Conservation (phyloP, 805 yeast genomes). For the Cyberlindnera euphorbiiphila region DNA sequence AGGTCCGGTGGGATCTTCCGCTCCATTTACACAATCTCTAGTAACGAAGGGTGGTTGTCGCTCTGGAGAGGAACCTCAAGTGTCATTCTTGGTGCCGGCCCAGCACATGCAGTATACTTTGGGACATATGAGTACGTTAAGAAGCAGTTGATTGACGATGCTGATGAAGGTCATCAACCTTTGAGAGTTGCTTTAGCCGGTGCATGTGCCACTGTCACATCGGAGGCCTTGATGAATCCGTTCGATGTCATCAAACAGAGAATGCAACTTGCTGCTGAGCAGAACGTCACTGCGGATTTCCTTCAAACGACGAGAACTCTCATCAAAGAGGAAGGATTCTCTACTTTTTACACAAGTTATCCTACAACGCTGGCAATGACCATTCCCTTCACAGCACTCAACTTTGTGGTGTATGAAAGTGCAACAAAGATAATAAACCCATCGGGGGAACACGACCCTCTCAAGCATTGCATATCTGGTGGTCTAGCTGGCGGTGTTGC, state of each 20-base stretch:
- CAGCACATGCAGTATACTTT: slow-evolving; percentile 97
- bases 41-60: slow-evolving; percentile 81
- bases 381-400: slow-evolving; percentile 91
- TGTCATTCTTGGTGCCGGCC: slow-evolving; percentile 94
- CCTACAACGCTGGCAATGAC: slow-evolving; percentile 94
- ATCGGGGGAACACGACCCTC: slow-evolving; percentile 74
- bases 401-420: slow-evolving; percentile 89
- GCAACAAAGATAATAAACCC: slow-evolving; percentile 76
- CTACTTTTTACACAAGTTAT: slow-evolving; percentile 83
- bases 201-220: slow-evolving; percentile 84
- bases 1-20: slow-evolving; percentile 36
- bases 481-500: slow-evolving; percentile 94
- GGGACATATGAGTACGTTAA: slow-evolving; percentile 80
- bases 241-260: slow-evolving; percentile 94
- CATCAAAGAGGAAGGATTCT: slow-evolving; percentile 52
- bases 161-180: slow-evolving; percentile 57
- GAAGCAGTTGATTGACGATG: slow-evolving; percentile 30
- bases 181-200: slow-evolving; percentile 84
- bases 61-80: slow-evolving; percentile 94
- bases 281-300: slow-evolving; percentile 7
- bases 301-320: slow-evolving; percentile 16
- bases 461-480: slow-evolving; percentile 87
- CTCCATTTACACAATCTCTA: slow-evolving; percentile 66
- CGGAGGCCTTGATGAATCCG: slow-evolving; percentile 96
- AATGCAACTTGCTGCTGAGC: slow-evolving; percentile 57